Evolutionary conservation across 31 red algal genomes (phyloP).

Genomic region (Bonnemaisonia californica): DNA sequence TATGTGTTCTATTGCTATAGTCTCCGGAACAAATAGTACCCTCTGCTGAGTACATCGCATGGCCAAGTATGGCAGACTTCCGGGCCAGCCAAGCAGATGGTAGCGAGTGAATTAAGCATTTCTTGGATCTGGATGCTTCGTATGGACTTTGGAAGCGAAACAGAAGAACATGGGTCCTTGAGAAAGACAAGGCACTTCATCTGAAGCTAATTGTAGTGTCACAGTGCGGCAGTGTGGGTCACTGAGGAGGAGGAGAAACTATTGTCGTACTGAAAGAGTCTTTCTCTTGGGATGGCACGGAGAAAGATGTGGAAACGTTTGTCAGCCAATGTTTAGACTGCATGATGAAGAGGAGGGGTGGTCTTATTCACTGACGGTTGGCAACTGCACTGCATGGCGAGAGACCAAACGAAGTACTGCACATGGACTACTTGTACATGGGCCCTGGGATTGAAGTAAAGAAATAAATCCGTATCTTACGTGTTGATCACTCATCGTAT

Average conservation of each 20-base stretch:
- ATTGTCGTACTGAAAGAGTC: neutral
- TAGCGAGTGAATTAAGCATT: neutral
- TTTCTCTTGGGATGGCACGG: neutral
- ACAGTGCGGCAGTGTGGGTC: constrained; percentile 13
- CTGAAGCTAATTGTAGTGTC: neutral
- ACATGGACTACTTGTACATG: constrained; percentile 42
- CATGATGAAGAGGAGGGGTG: neutral
- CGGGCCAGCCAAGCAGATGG: neutral
- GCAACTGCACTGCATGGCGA: neutral
- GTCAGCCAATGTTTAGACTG: constrained; percentile 8
- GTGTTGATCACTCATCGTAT: neutral
- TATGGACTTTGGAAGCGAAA: constrained; percentile 3
- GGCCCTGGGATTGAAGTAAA: neutral
- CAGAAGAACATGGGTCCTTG: neutral
- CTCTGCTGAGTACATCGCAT: neutral
- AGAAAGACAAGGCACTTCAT: neutral
- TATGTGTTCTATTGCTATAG: neutral
- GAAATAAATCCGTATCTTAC: constrained; percentile 13
- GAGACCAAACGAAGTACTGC: constrained; percentile 17
- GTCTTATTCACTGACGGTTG: neutral
- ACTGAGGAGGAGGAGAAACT: constrained; percentile 9
- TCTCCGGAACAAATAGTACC: neutral
- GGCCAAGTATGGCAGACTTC: neutral
- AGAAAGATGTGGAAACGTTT: constrained; percentile 1
- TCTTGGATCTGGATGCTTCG: too few relatives aligned